Evolutionary conservation across 805 yeast species (phyloP).

Genomic region (Yarrowia porcina): DNA sequence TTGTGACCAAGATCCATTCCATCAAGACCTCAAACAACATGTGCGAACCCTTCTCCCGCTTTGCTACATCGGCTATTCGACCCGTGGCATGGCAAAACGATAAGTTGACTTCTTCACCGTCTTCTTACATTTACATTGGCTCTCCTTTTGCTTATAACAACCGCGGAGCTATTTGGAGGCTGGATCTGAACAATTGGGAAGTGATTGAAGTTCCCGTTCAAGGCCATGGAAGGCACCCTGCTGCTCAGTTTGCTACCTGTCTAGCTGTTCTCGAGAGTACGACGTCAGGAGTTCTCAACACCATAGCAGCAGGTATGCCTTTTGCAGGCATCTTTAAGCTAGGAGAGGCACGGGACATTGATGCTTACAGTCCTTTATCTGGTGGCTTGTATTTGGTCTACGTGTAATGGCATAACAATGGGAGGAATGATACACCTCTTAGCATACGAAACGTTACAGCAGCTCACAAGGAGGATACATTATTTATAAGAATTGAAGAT

Average conservation of each 20-base stretch:
- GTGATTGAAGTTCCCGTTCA: constrained; percentile 43
- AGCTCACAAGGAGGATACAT: no score
- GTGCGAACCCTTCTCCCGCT: constrained; percentile 13
- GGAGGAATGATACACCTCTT: not conserved
- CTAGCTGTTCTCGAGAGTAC: not conserved
- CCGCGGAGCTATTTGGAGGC: constrained; percentile 8
- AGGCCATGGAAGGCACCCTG: not conserved
- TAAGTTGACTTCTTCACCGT: not conserved
- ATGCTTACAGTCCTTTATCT: not conserved
- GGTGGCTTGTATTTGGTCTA: not conserved
- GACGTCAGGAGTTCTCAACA: not conserved
- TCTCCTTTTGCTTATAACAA: constrained; percentile 19
- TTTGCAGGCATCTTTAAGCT: not conserved
- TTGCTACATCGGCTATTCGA: not conserved
- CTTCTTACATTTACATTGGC: not conserved
- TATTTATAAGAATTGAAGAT: not conserved
- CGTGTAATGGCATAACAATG: not conserved
- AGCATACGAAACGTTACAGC: not conserved
- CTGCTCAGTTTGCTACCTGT: not conserved
- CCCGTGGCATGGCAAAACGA: constrained; percentile 3
- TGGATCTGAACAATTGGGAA: constrained; percentile 40
- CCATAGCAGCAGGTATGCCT: constrained; percentile 30
- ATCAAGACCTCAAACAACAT: not conserved
- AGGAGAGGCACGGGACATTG: not conserved
- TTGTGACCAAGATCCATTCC: not conserved